Conservation (phyloP, 805 yeast species). For the Ogataea sp. region DNA sequence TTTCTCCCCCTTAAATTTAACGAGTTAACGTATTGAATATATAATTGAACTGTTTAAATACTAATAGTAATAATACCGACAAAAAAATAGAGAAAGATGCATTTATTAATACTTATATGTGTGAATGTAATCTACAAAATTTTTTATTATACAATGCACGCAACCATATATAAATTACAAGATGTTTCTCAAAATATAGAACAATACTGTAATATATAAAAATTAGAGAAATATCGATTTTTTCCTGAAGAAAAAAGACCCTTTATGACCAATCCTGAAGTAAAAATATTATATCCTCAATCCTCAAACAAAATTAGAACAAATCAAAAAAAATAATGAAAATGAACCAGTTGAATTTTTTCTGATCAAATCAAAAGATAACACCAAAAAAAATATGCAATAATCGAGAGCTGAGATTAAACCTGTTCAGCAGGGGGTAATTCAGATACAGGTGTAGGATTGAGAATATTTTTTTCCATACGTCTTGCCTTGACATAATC, state of each 20-base stretch:
- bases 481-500: conserved; percentile 72
- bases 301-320: background rate
- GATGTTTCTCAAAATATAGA: background rate
- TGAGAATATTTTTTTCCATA: conserved; percentile 53
- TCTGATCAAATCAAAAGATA: background rate
- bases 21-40: background rate
- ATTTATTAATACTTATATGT: too few relatives aligned
- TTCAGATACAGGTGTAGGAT: conserved; percentile 6
- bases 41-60: background rate
- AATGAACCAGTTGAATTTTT: too few relatives aligned
- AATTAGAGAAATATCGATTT: background rate
- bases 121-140: too few relatives aligned
- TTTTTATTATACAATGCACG: too few relatives aligned
- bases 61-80: too few relatives aligned
- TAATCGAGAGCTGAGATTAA: background rate
- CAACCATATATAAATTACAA: too few relatives aligned
- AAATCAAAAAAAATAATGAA: background rate
- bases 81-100: too few relatives aligned
- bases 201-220: background rate
- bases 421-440: background rate
- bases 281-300: too few relatives aligned
- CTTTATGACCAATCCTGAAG: too few relatives aligned
- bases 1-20: too few relatives aligned
- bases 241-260: too few relatives aligned
- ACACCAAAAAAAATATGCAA: background rate